Conservation (phyloP, 345 rosid genomes). For the Euphorbia tirucalli region DNA sequence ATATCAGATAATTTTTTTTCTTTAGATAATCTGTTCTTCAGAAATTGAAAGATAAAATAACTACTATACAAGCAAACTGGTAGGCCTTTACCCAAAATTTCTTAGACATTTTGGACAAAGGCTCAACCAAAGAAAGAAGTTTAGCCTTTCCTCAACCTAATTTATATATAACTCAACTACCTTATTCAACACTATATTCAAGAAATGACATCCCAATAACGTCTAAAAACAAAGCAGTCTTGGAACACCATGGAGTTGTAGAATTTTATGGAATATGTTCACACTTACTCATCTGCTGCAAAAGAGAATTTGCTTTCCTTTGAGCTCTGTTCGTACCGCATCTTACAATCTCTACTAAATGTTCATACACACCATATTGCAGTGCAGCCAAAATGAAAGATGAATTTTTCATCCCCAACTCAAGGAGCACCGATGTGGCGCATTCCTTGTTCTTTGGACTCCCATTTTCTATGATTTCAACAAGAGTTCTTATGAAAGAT, state of each 20-base stretch:
- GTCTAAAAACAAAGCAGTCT: slow-evolving; percentile 9
- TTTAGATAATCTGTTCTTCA: too few species aligned
- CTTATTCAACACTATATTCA: neutral
- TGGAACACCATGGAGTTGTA: neutral
- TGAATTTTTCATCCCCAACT: slow-evolving; percentile 45
- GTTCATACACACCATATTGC: slow-evolving; percentile 58
- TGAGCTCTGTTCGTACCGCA: slow-evolving; percentile 56
- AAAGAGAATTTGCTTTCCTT: slow-evolving; percentile 58
- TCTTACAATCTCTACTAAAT: slow-evolving; percentile 39
- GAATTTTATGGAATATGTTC: slow-evolving; percentile 45
- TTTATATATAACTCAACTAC: too few species aligned
- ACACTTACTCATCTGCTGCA: slow-evolving; percentile 59
- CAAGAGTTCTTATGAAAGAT: slow-evolving; percentile 44
- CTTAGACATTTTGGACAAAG: too few species aligned
- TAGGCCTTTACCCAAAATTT: too few species aligned
- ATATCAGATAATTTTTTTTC: too few species aligned
- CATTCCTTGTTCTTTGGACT: slow-evolving; percentile 70
- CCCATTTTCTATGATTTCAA: slow-evolving; percentile 48
- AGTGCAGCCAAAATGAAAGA: slow-evolving; percentile 43
- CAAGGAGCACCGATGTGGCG: slow-evolving; percentile 50
- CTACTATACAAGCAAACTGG: too few species aligned
- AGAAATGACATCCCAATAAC: slow-evolving; percentile 1
- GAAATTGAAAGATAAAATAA: too few species aligned
- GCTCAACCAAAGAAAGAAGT: too few species aligned
- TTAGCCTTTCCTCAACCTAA: too few species aligned